A percentile compares a stretch with the other conserved stretches of the same genome.
Conservation (phyloP, 192 early-diverging fungal species). For the Coemansia aciculifera region DNA sequence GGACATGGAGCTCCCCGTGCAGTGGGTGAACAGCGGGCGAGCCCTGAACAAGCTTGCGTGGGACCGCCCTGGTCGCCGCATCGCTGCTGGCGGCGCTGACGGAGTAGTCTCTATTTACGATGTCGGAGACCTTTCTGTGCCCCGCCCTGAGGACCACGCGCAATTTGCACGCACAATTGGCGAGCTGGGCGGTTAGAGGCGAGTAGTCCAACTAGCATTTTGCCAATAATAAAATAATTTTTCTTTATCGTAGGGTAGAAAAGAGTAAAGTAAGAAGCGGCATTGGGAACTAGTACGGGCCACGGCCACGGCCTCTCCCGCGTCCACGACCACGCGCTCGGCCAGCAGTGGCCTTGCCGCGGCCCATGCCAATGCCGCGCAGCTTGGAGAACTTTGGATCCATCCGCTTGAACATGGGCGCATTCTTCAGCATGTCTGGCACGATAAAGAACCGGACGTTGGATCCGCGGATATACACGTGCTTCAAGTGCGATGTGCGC, state of each 20-base stretch:
- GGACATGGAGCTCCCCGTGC: slow-evolving; percentile 73
- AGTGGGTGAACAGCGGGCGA: slow-evolving; percentile 52
- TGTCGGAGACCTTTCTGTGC: slow-evolving; percentile 76
- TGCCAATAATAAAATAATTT: not conserved
- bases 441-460: slow-evolving; percentile 92
- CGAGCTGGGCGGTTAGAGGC: slow-evolving; percentile 15
- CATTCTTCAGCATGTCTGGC: slow-evolving; percentile 99
- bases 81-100: slow-evolving; percentile 81
- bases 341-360: slow-evolving; percentile 29
- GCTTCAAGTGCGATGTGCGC: slow-evolving; percentile 86
- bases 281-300: slow-evolving; percentile 23
- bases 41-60: slow-evolving; percentile 94
- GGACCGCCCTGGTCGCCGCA: slow-evolving; percentile 84
- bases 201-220: not conserved
- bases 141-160: slow-evolving; percentile 49
- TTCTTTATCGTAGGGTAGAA: not conserved
- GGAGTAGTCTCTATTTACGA: slow-evolving; percentile 88
- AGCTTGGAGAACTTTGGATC: slow-evolving; percentile 64
- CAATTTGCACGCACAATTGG: slow-evolving; percentile 31
- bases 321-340: slow-evolving; percentile 23
- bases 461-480: slow-evolving; percentile 94
- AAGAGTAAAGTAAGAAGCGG: not conserved
- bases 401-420: slow-evolving; percentile 96
- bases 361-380: slow-evolving; percentile 57
- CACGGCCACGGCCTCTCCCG: slow-evolving; percentile 31